Evolutionary conservation across 2,329 filamentous ascomycete genomes (phyloP).

Genomic region (Orbilia ellipsospora): DNA sequence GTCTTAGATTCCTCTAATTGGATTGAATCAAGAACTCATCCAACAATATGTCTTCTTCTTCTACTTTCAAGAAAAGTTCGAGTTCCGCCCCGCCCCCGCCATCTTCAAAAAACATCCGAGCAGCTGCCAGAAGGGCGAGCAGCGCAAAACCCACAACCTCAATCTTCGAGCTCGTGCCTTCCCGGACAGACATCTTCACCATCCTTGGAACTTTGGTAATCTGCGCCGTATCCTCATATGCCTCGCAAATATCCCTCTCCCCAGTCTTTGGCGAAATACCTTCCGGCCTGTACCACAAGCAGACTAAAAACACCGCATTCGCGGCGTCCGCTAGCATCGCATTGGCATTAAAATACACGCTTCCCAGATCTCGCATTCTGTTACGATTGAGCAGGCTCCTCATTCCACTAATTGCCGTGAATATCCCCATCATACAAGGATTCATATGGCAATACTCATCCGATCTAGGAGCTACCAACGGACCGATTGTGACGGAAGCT

Average conservation of each 20-base stretch:
- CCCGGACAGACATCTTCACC: conserved; percentile 34
- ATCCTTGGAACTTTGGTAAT: conserved; percentile 35
- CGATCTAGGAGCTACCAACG: conserved; percentile 74
- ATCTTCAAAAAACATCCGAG: conserved; percentile 25
- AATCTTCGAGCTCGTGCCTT: conserved; percentile 29
- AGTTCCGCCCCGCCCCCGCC: conserved; percentile 34
- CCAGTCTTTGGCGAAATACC: conserved; percentile 91
- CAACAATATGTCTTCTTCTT: conserved; percentile 29
- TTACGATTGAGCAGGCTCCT: conserved; percentile 42
- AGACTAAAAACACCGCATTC: conserved; percentile 71
- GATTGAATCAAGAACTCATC: not conserved
- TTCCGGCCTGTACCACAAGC: conserved; percentile 76
- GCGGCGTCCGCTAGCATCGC: conserved; percentile 78
- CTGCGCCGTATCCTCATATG: conserved; percentile 70
- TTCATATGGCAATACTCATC: conserved; percentile 75
- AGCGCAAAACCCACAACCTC: conserved; percentile 5
- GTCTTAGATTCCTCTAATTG: conserved; percentile 3
- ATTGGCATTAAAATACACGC: conserved; percentile 61
- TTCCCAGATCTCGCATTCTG: conserved; percentile 40
- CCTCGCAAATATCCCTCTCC: conserved; percentile 80
- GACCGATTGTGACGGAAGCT: conserved; percentile 78
- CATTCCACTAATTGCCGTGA: conserved; percentile 79
- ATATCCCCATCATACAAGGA: conserved; percentile 78
- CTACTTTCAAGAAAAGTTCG: conserved; percentile 7
- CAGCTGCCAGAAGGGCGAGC: conserved; percentile 45